Evolutionary conservation across 306 rosid species (phyloP).

Genomic region (Casuarina glauca): DNA sequence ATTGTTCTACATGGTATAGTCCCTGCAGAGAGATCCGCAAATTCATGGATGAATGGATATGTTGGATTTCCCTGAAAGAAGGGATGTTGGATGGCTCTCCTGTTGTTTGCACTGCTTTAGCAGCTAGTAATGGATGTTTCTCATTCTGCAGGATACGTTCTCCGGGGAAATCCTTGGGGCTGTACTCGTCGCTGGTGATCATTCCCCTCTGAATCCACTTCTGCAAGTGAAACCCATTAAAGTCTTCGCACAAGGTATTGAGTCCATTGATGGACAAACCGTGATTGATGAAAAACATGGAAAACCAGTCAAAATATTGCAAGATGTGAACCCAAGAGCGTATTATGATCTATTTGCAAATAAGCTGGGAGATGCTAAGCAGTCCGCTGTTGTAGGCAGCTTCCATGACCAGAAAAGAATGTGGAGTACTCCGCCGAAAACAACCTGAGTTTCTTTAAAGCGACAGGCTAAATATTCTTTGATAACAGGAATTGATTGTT

Average conservation of each 20-base stretch:
- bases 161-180: constrained; percentile 80
- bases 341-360: constrained; percentile 51
- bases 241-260: constrained; percentile 54
- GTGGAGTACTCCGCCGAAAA: constrained; percentile 48
- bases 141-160: constrained; percentile 60
- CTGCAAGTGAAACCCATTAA: constrained; percentile 44
- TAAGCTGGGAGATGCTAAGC: constrained; percentile 50
- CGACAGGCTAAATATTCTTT: constrained; percentile 19
- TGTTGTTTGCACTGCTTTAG: constrained; percentile 13
- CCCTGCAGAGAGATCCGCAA: neutral
- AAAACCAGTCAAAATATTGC: constrained; percentile 59
- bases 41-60: neutral
- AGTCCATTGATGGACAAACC: constrained; percentile 62
- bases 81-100: neutral
- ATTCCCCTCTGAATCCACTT: constrained; percentile 35
- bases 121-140: constrained; percentile 5
- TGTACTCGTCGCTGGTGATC: constrained; percentile 38
- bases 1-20: neutral
- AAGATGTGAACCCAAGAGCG: constrained; percentile 37
- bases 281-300: constrained; percentile 45
- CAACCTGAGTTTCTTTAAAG: constrained; percentile 1
- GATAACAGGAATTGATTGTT: constrained; percentile 2
- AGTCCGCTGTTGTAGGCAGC: constrained; percentile 71
- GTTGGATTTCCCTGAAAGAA: neutral
- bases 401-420: constrained; percentile 56